Base-by-base conservation (phyloP, 345 rosid genomes). In the Eucalyptus regnans region DNA sequence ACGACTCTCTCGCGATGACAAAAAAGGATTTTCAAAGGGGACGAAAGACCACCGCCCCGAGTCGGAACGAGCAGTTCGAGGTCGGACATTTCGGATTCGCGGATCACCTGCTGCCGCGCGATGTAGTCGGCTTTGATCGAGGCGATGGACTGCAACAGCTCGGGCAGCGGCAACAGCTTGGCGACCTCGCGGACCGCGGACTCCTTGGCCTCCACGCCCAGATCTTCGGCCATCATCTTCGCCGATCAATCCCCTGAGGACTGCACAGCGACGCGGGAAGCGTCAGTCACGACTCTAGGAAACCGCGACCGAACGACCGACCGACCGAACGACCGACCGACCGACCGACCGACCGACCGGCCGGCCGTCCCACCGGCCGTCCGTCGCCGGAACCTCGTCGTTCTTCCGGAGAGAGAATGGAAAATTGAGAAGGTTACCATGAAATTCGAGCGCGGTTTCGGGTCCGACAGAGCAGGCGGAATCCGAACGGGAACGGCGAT, bases 151-250 rank as follows among this genome's bases (percentile, higher is more conserved):
- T 94, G 96, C 90, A 98, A 88, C 89, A 96, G 99, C 85, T 98
- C 99, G 1, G 99, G 99, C 41, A 96, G 92, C 11, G 99, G 98
- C 86, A 98, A 89, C 33, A 98, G 96, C 96, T 98, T 98, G 25
- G 99, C 98, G 52, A 98, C 99, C 93, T 98, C 99, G 4, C 99
- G 96, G 10, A 98, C 99, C n/a, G 99, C 94, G 31, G 98, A 94
- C 89, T 98, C 99, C 93, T 97, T 98, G 44, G 99, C 99, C 89
- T 98, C 99, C 83, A 98, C 97, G 79, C 99, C 99, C 66, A 95
- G 97, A 96, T 98, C 99, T 87, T 98, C 99, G 66, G 90, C 96
- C 96, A 95, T 96, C 98, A 95, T 96, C 88, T 91, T 89, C 84
- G 48, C 23, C 84, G 84, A 76, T 76, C 84, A 76, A 76, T 76